Base-by-base conservation (phyloP, 1,139 yeast species). In the Saccharomycopsis phalli region DNA sequence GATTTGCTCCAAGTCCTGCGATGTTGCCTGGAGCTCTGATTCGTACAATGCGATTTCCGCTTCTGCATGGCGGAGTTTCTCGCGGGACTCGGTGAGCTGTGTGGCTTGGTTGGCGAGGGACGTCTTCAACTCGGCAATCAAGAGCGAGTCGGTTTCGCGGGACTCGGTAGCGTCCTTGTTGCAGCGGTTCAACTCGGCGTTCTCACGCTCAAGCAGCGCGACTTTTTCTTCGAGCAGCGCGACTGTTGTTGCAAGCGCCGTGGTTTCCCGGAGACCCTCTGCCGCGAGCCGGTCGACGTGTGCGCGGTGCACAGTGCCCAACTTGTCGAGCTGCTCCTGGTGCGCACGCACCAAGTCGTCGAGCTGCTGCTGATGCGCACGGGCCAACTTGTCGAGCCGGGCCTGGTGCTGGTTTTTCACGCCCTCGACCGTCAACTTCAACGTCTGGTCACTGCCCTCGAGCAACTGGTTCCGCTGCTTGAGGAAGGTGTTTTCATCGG, bases 1-100 rank as follows among this genome's bases (percentile, higher is more conserved):
- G 23, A 42, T 41, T 10, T 35, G 21, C 25, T 42, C 46, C 19
- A 42, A 36, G 23, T 42, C 46, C 11, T 36, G 36, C 8, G 28
- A 30, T 10, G 30, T 34, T n/a, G 31, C 22, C 7, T 26, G 34
- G 17, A 41, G 31, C 23, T 41, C 45, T 8, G 31, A 18, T 17
- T 38, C 32, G 13, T 38, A 25, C 11, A 16, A 18, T 3, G 3
- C 11, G 21, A n/a, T 29, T 19, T 41, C 42, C 16, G 31, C 34
- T 13, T 33, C 19, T 18, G 34, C 14, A 1, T 19, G 11, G 14
- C 26, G 28, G 11, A 34, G 13, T 11, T 17, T 25, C 22, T 37
- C 18, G 18, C 33, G 21, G 23, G 32, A 14, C 10, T 41, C 36
- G 5, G 13, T 11, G 6, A 38, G 22, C 22, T 33, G 10, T 13